These are phyloP conservation scores for Trametes elegans DNA, from an alignment of 768 basidiomycete species.

Conservation along the genomic window DNA sequence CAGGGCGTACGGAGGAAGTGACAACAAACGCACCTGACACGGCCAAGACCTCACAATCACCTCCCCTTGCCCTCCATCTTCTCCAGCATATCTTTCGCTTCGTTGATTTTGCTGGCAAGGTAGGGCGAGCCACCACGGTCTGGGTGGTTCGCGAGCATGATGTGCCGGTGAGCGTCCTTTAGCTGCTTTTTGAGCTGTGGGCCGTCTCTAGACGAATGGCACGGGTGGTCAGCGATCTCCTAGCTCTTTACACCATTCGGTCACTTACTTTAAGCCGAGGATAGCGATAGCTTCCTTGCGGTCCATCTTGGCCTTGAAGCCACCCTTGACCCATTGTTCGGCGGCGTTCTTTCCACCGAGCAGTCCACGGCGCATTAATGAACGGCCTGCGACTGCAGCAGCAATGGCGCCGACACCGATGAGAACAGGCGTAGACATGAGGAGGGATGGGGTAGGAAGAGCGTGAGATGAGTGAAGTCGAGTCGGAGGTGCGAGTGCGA, in stretches of 20 bases:
- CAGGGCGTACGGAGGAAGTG: neutral
- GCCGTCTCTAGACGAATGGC: conserved; percentile 66
- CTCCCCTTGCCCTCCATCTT: conserved; percentile 58
- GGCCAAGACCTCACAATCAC: conserved; percentile 16
- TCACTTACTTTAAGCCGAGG: conserved; percentile 84
- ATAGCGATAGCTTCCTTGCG: conserved; percentile 88
- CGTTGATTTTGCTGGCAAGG: conserved; percentile 97
- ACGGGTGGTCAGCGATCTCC: no score
- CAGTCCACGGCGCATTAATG: conserved; percentile 60
- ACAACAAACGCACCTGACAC: conserved; percentile 3
- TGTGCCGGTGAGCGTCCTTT: conserved; percentile 93
- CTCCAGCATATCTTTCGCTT: conserved; percentile 91
- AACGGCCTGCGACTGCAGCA: conserved; percentile 72
- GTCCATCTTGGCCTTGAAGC: conserved; percentile 97
- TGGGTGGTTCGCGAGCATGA: conserved; percentile 99
- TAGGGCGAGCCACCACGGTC: conserved; percentile 99
- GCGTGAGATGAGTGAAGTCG: neutral
- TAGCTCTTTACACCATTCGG: neutral
- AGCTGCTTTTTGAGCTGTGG: conserved; percentile 70
- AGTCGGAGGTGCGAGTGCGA: conserved; percentile 7
- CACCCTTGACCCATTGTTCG: conserved; percentile 89
- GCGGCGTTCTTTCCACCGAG: conserved; percentile 60
- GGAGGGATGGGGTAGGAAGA: neutral
- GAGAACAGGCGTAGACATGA: conserved; percentile 78
- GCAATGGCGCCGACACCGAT: conserved; percentile 76